Evolutionary conservation across 225 moss, liverwort and hornwort species (phyloP), one percentile per base, ranked within the genome.

Genomic region (Sphagnum tenellum): DNA sequence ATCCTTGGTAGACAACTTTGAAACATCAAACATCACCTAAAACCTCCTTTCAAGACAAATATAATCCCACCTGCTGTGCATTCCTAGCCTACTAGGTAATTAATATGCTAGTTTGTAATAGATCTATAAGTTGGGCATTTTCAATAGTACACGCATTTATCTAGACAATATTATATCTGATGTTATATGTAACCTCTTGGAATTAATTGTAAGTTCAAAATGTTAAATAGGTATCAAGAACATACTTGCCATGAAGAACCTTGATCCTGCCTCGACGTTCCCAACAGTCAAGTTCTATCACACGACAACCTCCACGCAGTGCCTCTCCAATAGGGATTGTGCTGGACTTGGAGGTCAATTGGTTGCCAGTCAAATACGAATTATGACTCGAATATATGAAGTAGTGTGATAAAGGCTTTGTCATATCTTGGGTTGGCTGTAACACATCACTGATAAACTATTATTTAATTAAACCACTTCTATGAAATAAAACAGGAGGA

Each of bases 231-330:
- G n/a, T 5, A 66, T 44, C 56, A 9, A 62, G 57, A 48, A 59
- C 64, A 48, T 84, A 93, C 98, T 84, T 82, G 73, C 98, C 98
- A 65, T 93, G 98, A 56, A 93, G 82, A 72, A 98, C 98, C 59
- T 74, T 93, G 76, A 98, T 80, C 66, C 77, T 81, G 46, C 88
- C 89, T n/a, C 67, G 61, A 3, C 54, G 57, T 52, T 82, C 86
- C 92, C 92, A 92, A 64, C 89, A 89, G 71, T 98, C 93, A 47
- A 98, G 69, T 69, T 98, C 93, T 57, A 98, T 88, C 46, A 98
- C 98, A 48, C 93, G 90, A 45, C 93, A 93, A 3, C 98, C 98
- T 12, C 66, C 67, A 3, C 3, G 3, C 44, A 98, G 78, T 5
- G 98, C 90, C 49, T 76, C 62, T 12, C 8, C 82, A 8, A 98